phyloP scores from a whole-genome alignment of 139 green algal genomes.

The Chlamydomonas sp. region DNA sequence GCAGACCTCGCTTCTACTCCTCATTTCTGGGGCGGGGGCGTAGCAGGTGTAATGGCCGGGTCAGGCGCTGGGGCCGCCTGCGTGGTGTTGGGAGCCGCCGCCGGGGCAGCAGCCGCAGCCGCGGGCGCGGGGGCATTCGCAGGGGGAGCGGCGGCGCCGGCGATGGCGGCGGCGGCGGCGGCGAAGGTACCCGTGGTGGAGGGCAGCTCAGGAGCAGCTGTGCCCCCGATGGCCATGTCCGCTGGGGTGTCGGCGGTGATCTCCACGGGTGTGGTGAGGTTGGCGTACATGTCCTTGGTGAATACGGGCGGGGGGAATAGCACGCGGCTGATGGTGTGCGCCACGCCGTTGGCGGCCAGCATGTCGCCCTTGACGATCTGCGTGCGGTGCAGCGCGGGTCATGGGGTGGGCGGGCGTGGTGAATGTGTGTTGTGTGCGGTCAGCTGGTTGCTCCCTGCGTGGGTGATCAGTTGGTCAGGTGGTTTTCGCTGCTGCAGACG shows the following conservation, averaged over 20 bases:
- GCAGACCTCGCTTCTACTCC: no score
- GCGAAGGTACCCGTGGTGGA: not conserved
- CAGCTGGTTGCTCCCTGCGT: not conserved
- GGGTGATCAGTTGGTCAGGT: no score
- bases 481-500: no score
- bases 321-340: slow-evolving; percentile 71
- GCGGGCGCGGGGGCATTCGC: not conserved
- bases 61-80: no score
- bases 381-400: not conserved
- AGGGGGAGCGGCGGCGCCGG: not conserved
- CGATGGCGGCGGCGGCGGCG: slow-evolving; percentile 8
- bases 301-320: slow-evolving; percentile 66
- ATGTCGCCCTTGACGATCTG: slow-evolving; percentile 53
- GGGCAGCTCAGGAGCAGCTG: not conserved
- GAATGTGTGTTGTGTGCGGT: not conserved
- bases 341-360: slow-evolving; percentile 63
- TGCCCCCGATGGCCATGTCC: not conserved
- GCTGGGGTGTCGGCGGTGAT: not conserved
- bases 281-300: slow-evolving; percentile 14
- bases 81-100: not conserved
- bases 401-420: not conserved
- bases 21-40: no score
- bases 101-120: not conserved
- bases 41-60: no score
- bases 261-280: not conserved